phyloP scores from a whole-genome alignment of 2,329 filamentous ascomycete genomes.

The Coniochaeta sp. region DNA sequence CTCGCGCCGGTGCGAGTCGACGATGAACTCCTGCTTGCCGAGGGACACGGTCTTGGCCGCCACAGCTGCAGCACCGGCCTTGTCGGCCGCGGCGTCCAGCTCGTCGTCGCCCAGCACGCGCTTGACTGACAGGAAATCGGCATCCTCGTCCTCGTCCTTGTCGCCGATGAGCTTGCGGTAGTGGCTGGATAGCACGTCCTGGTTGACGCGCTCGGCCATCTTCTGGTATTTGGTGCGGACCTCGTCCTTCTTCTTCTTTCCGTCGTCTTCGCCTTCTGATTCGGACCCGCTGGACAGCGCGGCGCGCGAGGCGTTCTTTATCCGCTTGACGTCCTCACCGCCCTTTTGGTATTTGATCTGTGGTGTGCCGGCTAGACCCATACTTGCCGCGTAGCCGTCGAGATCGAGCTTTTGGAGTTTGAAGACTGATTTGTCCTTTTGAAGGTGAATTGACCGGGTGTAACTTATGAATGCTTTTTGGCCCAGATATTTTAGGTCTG shows the following conservation, averaged over 20 bases:
- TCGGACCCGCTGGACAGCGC: slow-evolving; percentile 56
- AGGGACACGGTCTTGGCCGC: slow-evolving; percentile 56
- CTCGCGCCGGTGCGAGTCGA: slow-evolving; percentile 92
- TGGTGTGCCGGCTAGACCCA: slow-evolving; percentile 85
- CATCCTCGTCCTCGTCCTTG: slow-evolving; percentile 43
- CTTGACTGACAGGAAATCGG: slow-evolving; percentile 84
- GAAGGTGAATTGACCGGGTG: slow-evolving; percentile 73
- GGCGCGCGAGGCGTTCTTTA: slow-evolving; percentile 77
- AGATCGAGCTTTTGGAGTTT: slow-evolving; percentile 74
- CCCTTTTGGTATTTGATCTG: slow-evolving; percentile 91
- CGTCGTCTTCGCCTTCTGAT: slow-evolving; percentile 34
- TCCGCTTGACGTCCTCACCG: slow-evolving; percentile 67
- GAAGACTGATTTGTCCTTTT: slow-evolving; percentile 90
- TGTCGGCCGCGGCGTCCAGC: slow-evolving; percentile 39
- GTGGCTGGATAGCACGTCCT: slow-evolving; percentile 90
- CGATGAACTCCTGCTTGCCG: slow-evolving; percentile 64
- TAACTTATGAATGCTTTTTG: slow-evolving; percentile 96
- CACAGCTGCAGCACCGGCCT: slow-evolving; percentile 7
- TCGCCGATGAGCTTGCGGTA: slow-evolving; percentile 74
- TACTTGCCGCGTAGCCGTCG: slow-evolving; percentile 75
- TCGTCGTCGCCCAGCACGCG: slow-evolving; percentile 71
- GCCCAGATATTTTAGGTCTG: slow-evolving; percentile 86
- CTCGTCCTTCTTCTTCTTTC: slow-evolving; percentile 49
- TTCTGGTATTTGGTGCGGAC: slow-evolving; percentile 93
- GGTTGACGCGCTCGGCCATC: slow-evolving; percentile 96